Base-by-base conservation (phyloP, 768 basidiomycete species). In the Royoungia palumana region DNA sequence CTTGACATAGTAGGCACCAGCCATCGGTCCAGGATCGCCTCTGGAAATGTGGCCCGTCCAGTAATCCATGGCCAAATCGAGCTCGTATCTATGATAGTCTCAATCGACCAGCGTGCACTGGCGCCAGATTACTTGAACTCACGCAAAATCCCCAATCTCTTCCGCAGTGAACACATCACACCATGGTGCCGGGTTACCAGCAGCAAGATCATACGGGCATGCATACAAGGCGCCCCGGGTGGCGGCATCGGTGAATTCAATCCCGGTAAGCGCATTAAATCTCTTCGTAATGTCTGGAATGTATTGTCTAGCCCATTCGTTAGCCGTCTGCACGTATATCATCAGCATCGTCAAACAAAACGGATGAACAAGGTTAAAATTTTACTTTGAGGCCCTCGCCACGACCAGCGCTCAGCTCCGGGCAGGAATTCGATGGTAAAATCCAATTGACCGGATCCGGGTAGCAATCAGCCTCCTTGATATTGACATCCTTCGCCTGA, bases 201-300 rank as follows among this genome's bases (percentile, higher is more conserved):
- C 65, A 2, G 70, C 71, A 37, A 67, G 56, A 50, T 70, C 69
- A 53, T 70, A 72, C 30, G 70, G 64, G 35, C 69, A 69, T 34
- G 69, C 68, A 46, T 69, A 69, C 22, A 73, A 59, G 41, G 69
- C 70, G 16, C 70, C 71, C 47, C 70, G 71, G n/a, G 63, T 58
- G 52, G 70, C 59, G 44, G 57, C 55, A n/a, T 58, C 49, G 9
- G 65, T 65, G 21, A 71, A 53, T 49, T 57, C 50, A 28, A 71
- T 58, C 0, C 59, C 66, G 5, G 68, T 49, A 24, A 67, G 50
- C 35, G 53, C 50, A 56, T 70, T 68, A 35, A 72, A 58, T 27
- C 69, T 65, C 27, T 58, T 43, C 13, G 64, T 62, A 48, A 72
- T 72, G 6, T 61, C 57, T 14, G 70, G 69, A 36, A 71, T 61